Percentiles rank a stretch among this genome's conserved stretches.
phyloP scores from a whole-genome alignment of 192 early-diverging fungal genomes.

The Coemansia sp. region DNA sequence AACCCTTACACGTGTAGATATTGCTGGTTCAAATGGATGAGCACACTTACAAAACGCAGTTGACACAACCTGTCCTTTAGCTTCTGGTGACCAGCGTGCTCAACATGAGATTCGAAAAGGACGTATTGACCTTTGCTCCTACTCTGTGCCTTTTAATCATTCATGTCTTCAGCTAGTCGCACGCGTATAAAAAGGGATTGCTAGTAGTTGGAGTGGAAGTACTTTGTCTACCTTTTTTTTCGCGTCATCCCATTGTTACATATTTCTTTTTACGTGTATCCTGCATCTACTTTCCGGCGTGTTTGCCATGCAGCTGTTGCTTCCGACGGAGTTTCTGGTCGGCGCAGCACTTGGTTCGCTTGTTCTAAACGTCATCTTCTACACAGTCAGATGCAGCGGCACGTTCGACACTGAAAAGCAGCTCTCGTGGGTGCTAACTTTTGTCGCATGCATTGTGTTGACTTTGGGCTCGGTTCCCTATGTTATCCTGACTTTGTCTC shows the following conservation, averaged over 20 bases:
- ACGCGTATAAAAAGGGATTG: background rate
- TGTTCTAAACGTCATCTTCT: conserved; percentile 32
- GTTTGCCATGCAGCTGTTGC: background rate
- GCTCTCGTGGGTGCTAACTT: conserved; percentile 58
- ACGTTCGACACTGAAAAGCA: conserved; percentile 44
- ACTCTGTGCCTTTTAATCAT: background rate
- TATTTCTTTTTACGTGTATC: background rate
- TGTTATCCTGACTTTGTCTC: conserved; percentile 17
- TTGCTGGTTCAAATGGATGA: background rate
- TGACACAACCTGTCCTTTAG: background rate
- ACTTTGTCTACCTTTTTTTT: background rate
- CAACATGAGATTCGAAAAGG: background rate
- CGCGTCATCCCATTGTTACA: background rate
- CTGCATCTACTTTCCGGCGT: background rate
- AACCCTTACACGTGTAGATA: background rate
- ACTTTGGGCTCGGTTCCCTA: conserved; percentile 42
- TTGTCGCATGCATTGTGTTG: conserved; percentile 34
- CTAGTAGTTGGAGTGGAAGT: background rate
- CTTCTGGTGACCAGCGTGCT: background rate
- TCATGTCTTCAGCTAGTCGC: background rate
- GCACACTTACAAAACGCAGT: background rate
- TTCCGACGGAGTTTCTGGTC: conserved; percentile 22
- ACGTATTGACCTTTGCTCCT: background rate
- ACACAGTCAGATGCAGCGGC: conserved; percentile 8
- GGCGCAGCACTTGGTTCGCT: conserved; percentile 28